Base-by-base conservation (phyloP, 2,329 filamentous ascomycete genomes). In the Magnaporthales sp. region DNA sequence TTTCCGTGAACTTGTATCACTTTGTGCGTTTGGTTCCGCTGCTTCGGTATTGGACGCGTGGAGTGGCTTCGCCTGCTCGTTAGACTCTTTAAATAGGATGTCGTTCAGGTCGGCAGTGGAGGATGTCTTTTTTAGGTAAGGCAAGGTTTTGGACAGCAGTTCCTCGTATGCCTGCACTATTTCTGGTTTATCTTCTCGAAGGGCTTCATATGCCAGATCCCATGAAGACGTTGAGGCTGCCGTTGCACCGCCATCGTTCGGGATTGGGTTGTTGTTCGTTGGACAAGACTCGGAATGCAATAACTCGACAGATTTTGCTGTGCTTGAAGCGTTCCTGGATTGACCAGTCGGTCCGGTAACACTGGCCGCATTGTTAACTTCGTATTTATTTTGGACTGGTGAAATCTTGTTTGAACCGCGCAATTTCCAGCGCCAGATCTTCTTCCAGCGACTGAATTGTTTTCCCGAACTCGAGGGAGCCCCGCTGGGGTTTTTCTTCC, bases 161-260 rank as follows among this genome's bases (percentile, higher is more conserved):
- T 65, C 58, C 24, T 62, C 56, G 29, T 67, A 67, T 9, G 32
- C 46, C 30, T 58, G 27, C 11, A 65, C 29, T 19, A 32, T 22
- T 32, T 32, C 64, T 9, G 66, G 64, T 29, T 66, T 62, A 13
- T 67, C 63, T 56, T 66, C 22, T 24, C 51, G 22, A 19, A 67
- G 66, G 10, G 66, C 66, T 38, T 67, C 63, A n/a, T 65, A 67
- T 8, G 66, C 66, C n/a, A 30, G 22, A 54, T 67, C 66, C 66
- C 66, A 67, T 15, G 63, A 30, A 22, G 66, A 67, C 19, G n/a
- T 10, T 29, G 27, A 31, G 27, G 46, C 31, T 11, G 46, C 46
- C 26, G 63, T 13, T 51, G 46, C 46, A 10, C 46, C 46, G 63
- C 46, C 46, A 54, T 65, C 46, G 2, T 65, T 56, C 26, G 62